These are phyloP conservation scores for Torulaspora gathmanii DNA, from an alignment of 805 yeast species.

Conservation along the genomic window DNA sequence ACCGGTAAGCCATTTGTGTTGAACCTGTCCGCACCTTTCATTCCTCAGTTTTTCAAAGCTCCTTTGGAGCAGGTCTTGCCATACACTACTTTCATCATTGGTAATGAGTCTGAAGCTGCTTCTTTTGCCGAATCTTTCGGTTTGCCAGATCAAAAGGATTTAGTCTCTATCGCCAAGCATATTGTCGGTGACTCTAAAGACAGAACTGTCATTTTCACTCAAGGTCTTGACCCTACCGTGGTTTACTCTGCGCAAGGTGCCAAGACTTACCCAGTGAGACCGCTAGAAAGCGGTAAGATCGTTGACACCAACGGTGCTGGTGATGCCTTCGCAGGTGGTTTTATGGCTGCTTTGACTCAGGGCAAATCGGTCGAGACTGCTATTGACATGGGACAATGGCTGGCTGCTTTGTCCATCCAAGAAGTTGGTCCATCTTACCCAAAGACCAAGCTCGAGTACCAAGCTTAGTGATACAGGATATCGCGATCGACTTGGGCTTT, in stretches of 20 bases:
- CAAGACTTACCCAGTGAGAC: conserved; percentile 62
- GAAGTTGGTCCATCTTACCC: conserved; percentile 95
- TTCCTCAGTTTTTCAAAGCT: conserved; percentile 91
- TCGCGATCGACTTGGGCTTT: not conserved
- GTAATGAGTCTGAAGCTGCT: conserved; percentile 96
- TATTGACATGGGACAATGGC: conserved; percentile 91
- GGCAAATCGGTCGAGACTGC: conserved; percentile 57
- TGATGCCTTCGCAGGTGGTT: conserved; percentile 97
- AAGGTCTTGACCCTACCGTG: conserved; percentile 88
- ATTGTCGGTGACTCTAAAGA: conserved; percentile 59
- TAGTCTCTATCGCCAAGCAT: conserved; percentile 72
- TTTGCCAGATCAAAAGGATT: conserved; percentile 48
- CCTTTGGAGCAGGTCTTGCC: conserved; percentile 75
- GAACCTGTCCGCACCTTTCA: conserved; percentile 95
- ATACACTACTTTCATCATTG: conserved; percentile 86
- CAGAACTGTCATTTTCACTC: conserved; percentile 91
- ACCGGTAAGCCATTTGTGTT: conserved; percentile 70
- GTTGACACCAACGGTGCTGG: conserved; percentile 98
- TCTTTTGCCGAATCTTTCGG: conserved; percentile 87
- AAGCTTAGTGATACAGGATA: conserved; percentile 12
- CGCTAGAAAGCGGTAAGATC: conserved; percentile 60
- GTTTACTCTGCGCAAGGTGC: conserved; percentile 55
- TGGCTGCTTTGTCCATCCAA: conserved; percentile 87
- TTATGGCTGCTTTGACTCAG: conserved; percentile 79
- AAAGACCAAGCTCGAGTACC: conserved; percentile 57